Evolutionary conservation across 2,329 filamentous ascomycete species (phyloP).

Genomic region (Sporothrix brasiliensis): DNA sequence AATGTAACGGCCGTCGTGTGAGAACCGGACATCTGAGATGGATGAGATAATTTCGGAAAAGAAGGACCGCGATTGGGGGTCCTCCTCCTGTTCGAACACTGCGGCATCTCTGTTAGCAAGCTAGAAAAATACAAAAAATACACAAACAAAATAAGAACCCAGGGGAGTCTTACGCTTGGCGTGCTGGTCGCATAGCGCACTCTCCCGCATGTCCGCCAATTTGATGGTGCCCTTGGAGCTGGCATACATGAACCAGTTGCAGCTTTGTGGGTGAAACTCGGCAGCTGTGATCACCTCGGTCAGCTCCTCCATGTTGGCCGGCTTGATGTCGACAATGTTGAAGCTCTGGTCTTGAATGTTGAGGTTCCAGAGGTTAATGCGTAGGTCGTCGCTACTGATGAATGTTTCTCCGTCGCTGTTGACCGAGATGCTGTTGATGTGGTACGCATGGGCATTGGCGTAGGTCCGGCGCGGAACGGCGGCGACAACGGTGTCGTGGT

Average conservation of each 20-base stretch:
- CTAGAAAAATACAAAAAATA: background rate
- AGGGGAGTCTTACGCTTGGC: constrained; percentile 73
- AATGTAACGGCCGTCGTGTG: constrained; percentile 93
- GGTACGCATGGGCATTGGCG: constrained; percentile 97
- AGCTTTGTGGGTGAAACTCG: constrained; percentile 94
- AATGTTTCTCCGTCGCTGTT: constrained; percentile 99
- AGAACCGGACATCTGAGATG: constrained; percentile 98
- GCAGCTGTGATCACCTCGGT: constrained; percentile 98
- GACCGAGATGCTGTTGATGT: constrained; percentile 99
- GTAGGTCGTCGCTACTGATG: constrained; percentile 95
- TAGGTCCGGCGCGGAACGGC: constrained; percentile 95
- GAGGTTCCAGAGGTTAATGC: constrained; percentile 98
- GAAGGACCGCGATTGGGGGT: constrained; percentile 94
- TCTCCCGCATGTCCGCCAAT: constrained; percentile 96
- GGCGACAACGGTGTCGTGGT: constrained; percentile 97
- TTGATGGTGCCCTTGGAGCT: constrained; percentile 99
- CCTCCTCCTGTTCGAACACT: constrained; percentile 99
- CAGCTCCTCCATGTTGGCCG: constrained; percentile 98
- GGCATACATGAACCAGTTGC: constrained; percentile 99
- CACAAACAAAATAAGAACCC: background rate
- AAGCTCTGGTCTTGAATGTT: constrained; percentile 99
- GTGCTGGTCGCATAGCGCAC: constrained; percentile 92
- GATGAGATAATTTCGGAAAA: constrained; percentile 99
- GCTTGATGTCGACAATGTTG: constrained; percentile 99
- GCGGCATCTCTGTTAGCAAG: constrained; percentile 32